These are phyloP conservation scores for Gorgonomyces haynaldii DNA, from an alignment of 192 early-diverging fungal genomes.

Conservation along the genomic window DNA sequence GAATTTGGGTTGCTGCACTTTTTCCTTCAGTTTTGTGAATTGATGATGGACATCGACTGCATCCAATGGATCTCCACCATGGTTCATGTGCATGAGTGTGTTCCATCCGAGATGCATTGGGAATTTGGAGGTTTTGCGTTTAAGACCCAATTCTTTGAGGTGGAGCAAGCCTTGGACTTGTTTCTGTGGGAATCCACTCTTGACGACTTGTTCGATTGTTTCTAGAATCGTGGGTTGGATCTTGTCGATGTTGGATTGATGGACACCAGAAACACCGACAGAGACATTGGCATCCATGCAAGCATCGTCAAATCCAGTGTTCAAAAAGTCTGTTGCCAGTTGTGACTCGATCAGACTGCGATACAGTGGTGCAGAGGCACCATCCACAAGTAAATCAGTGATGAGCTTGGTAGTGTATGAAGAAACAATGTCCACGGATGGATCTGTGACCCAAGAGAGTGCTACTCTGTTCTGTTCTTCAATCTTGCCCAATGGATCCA, in stretches of 20 bases:
- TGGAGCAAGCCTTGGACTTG: conserved; percentile 78
- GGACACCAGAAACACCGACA: conserved; percentile 82
- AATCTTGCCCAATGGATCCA: conserved; percentile 56
- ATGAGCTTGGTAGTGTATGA: conserved; percentile 74
- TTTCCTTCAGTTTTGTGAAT: conserved; percentile 44
- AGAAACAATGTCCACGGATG: conserved; percentile 63
- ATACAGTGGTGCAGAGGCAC: conserved; percentile 85
- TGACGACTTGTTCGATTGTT: conserved; percentile 53
- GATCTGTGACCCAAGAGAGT: conserved; percentile 35
- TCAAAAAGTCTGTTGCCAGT: conserved; percentile 81
- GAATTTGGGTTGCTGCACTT: conserved; percentile 38
- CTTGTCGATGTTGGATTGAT: conserved; percentile 47
- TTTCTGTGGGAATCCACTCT: conserved; percentile 65
- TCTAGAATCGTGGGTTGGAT: conserved; percentile 59
- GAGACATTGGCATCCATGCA: conserved; percentile 46
- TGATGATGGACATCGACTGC: conserved; percentile 47
- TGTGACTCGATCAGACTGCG: conserved; percentile 83
- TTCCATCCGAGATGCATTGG: conserved; percentile 71
- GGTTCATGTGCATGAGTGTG: conserved; percentile 73
- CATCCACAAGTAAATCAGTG: conserved; percentile 70
- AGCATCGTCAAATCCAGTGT: conserved; percentile 66
- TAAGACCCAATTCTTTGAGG: conserved; percentile 76
- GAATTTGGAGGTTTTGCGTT: conserved; percentile 82
- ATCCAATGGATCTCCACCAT: conserved; percentile 74
- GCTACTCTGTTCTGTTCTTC: conserved; percentile 69